Conservation (phyloP, 306 rosid species). For the Ammopiptanthus mongolicus region DNA sequence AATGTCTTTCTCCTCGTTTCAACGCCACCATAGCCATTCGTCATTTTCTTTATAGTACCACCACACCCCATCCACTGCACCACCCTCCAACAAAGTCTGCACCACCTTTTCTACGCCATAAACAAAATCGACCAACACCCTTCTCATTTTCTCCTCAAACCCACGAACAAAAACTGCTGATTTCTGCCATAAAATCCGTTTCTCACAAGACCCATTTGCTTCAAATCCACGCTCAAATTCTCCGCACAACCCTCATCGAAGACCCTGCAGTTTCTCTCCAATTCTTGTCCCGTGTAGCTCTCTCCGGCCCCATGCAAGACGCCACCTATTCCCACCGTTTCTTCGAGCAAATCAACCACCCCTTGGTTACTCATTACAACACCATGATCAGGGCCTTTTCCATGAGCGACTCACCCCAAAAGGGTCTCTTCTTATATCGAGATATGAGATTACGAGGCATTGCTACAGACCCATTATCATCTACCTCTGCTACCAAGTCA, state of each 20-base stretch:
- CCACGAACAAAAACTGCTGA: conserved; percentile 21
- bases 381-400: conserved; percentile 68
- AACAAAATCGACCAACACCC: too few species aligned
- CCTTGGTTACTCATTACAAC: conserved; percentile 49
- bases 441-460: conserved; percentile 50
- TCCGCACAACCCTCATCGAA: conserved; percentile 40
- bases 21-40: conserved; percentile 3
- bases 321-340: conserved; percentile 46
- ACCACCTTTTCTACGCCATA: too few species aligned
- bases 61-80: background rate
- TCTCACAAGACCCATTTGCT: conserved; percentile 43
- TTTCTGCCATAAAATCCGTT: conserved; percentile 50
- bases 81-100: background rate
- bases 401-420: conserved; percentile 40
- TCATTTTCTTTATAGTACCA: background rate
- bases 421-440: conserved; percentile 49
- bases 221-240: conserved; percentile 74
- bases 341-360: conserved; percentile 39
- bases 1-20: conserved; percentile 5
- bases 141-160: conserved; percentile 3
- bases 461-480: conserved; percentile 45
- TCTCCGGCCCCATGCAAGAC: conserved; percentile 41
- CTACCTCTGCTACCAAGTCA: conserved; percentile 55
- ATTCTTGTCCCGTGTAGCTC: conserved; percentile 57
- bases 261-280: conserved; percentile 47